Percentiles rank a stretch among this genome's conserved stretches.
These are phyloP conservation scores for Jatropha curcas DNA, from an alignment of 345 rosid species.

Conservation along the genomic window DNA sequence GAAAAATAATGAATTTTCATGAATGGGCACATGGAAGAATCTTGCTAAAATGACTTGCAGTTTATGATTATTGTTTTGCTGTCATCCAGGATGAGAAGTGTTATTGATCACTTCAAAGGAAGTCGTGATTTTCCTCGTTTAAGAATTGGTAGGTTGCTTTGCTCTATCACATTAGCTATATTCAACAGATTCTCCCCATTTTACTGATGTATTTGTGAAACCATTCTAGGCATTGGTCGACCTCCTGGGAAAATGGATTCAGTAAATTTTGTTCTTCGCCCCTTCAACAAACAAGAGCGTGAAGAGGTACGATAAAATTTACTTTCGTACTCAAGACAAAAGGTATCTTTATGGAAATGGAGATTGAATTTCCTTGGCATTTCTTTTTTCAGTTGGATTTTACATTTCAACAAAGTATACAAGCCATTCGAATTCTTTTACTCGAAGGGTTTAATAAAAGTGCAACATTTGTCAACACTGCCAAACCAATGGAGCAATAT, in stretches of 20 bases:
- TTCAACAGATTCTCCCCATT: not conserved
- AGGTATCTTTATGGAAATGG: not conserved
- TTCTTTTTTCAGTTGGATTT: constrained; percentile 62
- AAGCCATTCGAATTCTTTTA: constrained; percentile 69
- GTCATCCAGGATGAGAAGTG: constrained; percentile 75
- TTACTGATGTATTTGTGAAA: constrained; percentile 7
- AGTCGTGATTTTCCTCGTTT: constrained; percentile 89
- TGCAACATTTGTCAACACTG: constrained; percentile 77
- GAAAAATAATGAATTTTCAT: not conserved
- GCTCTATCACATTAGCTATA: not conserved
- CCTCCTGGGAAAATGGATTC: constrained; percentile 95
- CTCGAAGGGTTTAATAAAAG: constrained; percentile 78
- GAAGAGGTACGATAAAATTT: constrained; percentile 59
- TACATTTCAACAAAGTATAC: constrained; percentile 62
- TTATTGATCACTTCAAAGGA: constrained; percentile 89
- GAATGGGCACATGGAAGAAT: not conserved
- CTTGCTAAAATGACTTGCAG: not conserved
- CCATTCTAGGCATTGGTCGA: constrained; percentile 76
- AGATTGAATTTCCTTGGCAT: not conserved
- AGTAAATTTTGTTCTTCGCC: constrained; percentile 67
- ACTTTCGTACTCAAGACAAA: not conserved
- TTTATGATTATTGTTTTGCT: constrained; percentile 10
- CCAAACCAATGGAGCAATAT: constrained; percentile 59
- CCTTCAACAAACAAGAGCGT: constrained; percentile 70
- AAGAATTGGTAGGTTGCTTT: constrained; percentile 63